phyloP scores from a whole-genome alignment of 495 filamentous ascomycete genomes.

The Hyaloscypha hepaticicola region DNA sequence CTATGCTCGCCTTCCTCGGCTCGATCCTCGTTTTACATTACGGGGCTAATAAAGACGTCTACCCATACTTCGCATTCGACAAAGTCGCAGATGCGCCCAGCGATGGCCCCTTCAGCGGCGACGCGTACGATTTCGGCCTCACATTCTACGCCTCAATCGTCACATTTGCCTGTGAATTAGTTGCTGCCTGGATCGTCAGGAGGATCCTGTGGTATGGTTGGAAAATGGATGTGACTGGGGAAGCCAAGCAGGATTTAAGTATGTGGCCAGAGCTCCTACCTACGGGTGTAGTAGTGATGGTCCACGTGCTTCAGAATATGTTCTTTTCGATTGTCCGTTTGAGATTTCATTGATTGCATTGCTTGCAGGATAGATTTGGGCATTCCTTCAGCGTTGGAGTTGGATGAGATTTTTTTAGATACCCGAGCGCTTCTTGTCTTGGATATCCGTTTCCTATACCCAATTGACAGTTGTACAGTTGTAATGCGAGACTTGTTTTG shows the following conservation, averaged over 20 bases:
- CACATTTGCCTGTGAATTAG: conserved; percentile 62
- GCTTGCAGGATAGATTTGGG: conserved; percentile 4
- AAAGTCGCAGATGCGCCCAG: conserved; percentile 23
- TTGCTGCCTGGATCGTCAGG: conserved; percentile 54
- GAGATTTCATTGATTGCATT: conserved; percentile 47
- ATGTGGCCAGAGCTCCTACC: conserved; percentile 62
- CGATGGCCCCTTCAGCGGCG: conserved; percentile 30
- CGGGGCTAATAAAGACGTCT: conserved; percentile 59
- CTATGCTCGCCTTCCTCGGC: conserved; percentile 63
- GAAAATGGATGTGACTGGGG: conserved; percentile 54
- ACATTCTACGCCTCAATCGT: conserved; percentile 59
- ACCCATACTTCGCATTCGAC: conserved; percentile 59
- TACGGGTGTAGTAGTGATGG: conserved; percentile 57
- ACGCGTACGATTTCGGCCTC: conserved; percentile 53
- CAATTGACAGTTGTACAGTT: background rate
- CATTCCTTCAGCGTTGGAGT: conserved; percentile 6
- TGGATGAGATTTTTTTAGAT: conserved; percentile 2
- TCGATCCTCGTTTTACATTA: conserved; percentile 60
- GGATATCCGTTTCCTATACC: conserved; percentile 2
- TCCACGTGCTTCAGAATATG: conserved; percentile 69
- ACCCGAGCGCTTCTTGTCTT: background rate
- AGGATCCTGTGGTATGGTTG: conserved; percentile 53
- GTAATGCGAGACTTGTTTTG: background rate
- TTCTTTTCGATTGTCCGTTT: conserved; percentile 61
- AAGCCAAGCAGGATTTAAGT: conserved; percentile 57